Evolutionary conservation across 345 rosid species (phyloP), one percentile per base, ranked within the genome.

Genomic region (Brassica carinata): DNA sequence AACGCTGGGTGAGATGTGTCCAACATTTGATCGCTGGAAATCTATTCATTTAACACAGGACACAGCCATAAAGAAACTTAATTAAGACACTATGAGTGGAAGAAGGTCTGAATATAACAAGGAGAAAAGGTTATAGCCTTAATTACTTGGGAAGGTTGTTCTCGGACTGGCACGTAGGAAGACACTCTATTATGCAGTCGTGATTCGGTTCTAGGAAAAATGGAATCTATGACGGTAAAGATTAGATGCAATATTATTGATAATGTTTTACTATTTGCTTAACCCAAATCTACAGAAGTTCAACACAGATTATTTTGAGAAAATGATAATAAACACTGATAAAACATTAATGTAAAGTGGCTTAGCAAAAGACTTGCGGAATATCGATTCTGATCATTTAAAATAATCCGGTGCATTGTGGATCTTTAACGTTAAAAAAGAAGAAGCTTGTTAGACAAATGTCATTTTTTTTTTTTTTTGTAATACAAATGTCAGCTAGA

Each of bases 401-500:
- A 92, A 63, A 94, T 61, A 64, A 94, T 94, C 81, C 98, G 85
- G 76, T 94, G 98, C 79, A 94, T 79, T 8, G 97, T 94, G 45
- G 97, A 94, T 86, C 98, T 93, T 84, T 5, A 11, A 18, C 15
- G 31, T 18, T 15, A n/a, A 8, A 57, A 31, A 30, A 30, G 5
- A 30, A 30, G 33, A 30, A 30, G 33, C 33, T 30, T 26, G 11
- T 48, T 18, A 45, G 8, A 19, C 23, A 19, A 19, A 19, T 19
- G 23, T 19, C 23, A 19, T 19, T 19, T 19, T 19, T 19, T 19
- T 19, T 19, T 19, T 19, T 19, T 19, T 19, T 19, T 19, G 23
- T 19, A 23, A 23, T 0, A 53, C 15, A 70, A 70, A 23, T n/a
- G n/a, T 23, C 10, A 70, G 19, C 33, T 33, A 36, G 38, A 63